Evolutionary conservation across 495 filamentous ascomycete species (phyloP), one percentile per base, ranked within the genome.

Genomic region (Penicillium flavigenum): DNA sequence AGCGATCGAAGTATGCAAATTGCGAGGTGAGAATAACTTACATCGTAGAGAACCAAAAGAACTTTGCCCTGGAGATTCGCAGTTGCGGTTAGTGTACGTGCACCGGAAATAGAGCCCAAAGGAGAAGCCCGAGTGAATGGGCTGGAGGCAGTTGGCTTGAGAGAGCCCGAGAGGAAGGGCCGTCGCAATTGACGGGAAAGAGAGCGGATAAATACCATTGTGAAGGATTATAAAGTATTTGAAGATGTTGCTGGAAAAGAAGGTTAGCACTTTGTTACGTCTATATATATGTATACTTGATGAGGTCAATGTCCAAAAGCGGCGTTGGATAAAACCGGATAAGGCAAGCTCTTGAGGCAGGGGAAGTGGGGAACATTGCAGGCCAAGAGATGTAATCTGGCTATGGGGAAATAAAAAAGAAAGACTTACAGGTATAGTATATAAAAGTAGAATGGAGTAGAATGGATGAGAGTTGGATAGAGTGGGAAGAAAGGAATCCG

Each of bases 11-110:
- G 34, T 12, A 38, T 41, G 8, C 34, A 20, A 14, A 17, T n/a
- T 17, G 51, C 19, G 48, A 50, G 8, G 42, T 24, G 36, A 9
- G 8, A 38, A 56, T 38, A 48, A 78, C 87, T 80, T 77, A 89
- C 87, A 72, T 90, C 87, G 77, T 90, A 90, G 39, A 89, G 81
- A 60, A 88, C 84, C 62, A 88, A 77, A 63, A 90, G 82, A 70
- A 90, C 83, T 73, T 90, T 89, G 62, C 83, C 86, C 87, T 88
- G 82, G 69, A 74, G 74, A 45, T 71, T 73, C 56, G 78, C 68
- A 69, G 80, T 76, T 61, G 81, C 76, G 59, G 80, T 86, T 76
- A 86, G 83, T 79, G 71, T 72, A 66, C 72, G 78, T 63, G 71
- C 60, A 66, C 72, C 68, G 63, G 69, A 53, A 65, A 72, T 63